Base-by-base conservation (phyloP, 1,139 yeast genomes). In the Chernovozyma sophiae-reginae region DNA sequence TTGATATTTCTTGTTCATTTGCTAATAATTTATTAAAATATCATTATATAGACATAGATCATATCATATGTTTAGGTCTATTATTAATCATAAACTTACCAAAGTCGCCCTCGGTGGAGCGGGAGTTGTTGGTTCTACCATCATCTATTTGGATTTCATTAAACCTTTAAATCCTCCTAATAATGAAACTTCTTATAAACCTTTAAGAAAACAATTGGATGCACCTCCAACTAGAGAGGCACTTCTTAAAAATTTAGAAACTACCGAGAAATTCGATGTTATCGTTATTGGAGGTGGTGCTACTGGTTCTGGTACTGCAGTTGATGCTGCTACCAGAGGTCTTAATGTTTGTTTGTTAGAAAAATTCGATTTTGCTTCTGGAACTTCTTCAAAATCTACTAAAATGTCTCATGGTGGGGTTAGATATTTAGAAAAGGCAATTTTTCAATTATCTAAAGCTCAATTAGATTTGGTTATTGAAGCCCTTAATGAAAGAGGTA, bases 361-460 rank as follows among this genome's bases (percentile, higher is more conserved):
- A 62, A 82, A 83, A 55, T 79, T 79, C 47, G 97, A 90, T 65
- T 90, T 84, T 57, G 95, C 96, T 10, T 71, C 89, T 11, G 97
- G 96, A 33, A 90, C 97, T 13, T 85, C 96, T 4, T 87, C 96
- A 24, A 83, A 90, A 54, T 85, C 95, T n/a, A 90, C 97, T 38
- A 90, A 90, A 65, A 86, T 90, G 81, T 96, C 96, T 32, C 97
- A 90, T 58, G 97, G 97, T 47, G 97, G 97, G 56, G 97, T 90
- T 36, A 74, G 97, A 54, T 90, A 90, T 63, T 75, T 90, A 56
- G 97, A 90, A 62, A 90, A 90, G 68, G 97, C 97, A 27, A 80
- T 90, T 52, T 86, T 87, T 78, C 86, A 81, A 60, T 73, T 90
- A 42, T 89, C 95, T 43, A 87, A 86, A 63, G 94, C 84, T 45